Conservation (phyloP, 148 eudicot genomes). For the Dysphania ambrosioides region DNA sequence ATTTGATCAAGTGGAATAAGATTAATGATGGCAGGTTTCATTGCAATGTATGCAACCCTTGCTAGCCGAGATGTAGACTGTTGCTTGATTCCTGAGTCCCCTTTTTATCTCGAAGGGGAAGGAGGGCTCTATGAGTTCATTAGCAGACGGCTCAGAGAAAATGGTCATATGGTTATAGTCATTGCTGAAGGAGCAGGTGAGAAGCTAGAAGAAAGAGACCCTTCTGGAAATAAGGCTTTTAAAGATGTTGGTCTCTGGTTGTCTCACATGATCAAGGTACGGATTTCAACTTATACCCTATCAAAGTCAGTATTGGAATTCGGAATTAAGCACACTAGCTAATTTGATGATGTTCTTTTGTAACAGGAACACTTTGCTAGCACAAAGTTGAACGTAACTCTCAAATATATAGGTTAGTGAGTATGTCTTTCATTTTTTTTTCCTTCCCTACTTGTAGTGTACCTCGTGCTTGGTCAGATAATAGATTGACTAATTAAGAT, state of each 20-base stretch:
- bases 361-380: constrained; percentile 69
- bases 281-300: background rate
- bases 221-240: constrained; percentile 73
- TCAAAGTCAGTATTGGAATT: constrained; percentile 1
- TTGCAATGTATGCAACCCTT: constrained; percentile 92
- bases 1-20: background rate
- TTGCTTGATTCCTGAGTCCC: constrained; percentile 91
- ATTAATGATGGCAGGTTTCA: constrained; percentile 57
- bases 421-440: background rate
- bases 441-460: background rate
- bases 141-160: constrained; percentile 58
- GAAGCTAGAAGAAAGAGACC: constrained; percentile 53
- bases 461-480: background rate
- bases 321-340: background rate
- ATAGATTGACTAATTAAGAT: constrained; percentile 6
- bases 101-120: constrained; percentile 78
- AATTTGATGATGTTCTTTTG: background rate
- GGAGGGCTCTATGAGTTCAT: constrained; percentile 84
- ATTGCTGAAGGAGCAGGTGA: constrained; percentile 94
- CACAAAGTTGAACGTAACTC: constrained; percentile 56
- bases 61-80: constrained; percentile 97
- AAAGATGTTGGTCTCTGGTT: constrained; percentile 86
- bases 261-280: constrained; percentile 76
- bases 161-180: constrained; percentile 92
- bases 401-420: constrained; percentile 80